Conservation (phyloP, 176 grass and related monocot genomes). For the Musa troglodytarum region DNA sequence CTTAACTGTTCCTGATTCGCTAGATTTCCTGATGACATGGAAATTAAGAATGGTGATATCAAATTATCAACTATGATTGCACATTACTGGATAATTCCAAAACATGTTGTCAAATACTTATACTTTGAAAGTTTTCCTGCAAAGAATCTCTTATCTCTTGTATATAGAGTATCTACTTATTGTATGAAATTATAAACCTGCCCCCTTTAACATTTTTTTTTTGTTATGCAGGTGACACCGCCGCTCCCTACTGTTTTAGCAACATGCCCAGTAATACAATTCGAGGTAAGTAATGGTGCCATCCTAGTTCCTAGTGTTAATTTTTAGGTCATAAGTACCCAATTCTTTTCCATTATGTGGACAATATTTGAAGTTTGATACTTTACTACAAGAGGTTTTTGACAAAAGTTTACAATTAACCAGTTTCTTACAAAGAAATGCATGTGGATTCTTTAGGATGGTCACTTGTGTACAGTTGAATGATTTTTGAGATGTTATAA, state of each 20-base stretch:
- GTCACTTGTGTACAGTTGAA: background rate
- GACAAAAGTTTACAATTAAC: background rate
- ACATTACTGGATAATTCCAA: background rate
- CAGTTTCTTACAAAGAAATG: background rate
- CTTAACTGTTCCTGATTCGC: background rate
- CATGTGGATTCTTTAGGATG: background rate
- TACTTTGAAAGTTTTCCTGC: background rate
- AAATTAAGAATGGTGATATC: background rate
- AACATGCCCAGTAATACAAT: constrained; percentile 74
- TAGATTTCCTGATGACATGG: background rate
- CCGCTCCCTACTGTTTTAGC: constrained; percentile 65
- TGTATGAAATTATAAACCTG: background rate
- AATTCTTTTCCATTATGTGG: background rate
- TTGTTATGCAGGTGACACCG: constrained; percentile 58
- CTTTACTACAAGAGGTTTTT: background rate
- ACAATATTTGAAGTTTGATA: background rate
- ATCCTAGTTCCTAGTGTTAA: constrained; percentile 14
- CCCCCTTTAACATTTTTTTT: background rate
- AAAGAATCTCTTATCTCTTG: background rate
- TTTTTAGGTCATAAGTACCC: background rate
- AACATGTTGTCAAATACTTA: background rate
- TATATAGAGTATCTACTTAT: background rate
- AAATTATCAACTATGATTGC: background rate
- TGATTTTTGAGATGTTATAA: background rate
- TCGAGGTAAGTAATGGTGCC: constrained; percentile 46